Conservation (phyloP, 2,329 filamentous ascomycete genomes). For the Sordariomycetes sp. region DNA sequence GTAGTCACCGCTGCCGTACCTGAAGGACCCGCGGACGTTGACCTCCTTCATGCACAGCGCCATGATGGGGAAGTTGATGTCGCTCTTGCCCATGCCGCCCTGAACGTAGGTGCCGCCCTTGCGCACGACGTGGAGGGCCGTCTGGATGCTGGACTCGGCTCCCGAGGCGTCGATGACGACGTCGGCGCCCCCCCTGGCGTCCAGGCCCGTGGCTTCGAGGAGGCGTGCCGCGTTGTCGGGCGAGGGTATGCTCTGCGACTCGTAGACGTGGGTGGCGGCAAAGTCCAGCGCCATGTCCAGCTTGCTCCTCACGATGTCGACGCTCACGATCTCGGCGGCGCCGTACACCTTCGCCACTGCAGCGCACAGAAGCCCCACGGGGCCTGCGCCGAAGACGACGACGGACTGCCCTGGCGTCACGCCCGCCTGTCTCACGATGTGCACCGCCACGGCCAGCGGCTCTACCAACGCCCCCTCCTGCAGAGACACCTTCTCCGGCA, state of each 20-base stretch:
- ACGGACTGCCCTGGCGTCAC: background rate
- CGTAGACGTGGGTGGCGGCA: background rate
- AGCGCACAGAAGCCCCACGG: background rate
- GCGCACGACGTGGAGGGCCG: background rate
- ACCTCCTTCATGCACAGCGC: background rate
- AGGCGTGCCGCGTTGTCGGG: background rate
- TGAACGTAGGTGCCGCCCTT: background rate
- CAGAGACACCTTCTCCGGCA: background rate
- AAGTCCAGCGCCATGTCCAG: background rate
- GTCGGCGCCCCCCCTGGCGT: background rate
- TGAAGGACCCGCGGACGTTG: background rate
- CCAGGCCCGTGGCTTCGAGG: background rate
- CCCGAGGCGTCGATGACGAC: background rate
- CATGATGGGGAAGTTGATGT: background rate
- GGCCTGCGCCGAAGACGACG: background rate
- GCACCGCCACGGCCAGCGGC: background rate
- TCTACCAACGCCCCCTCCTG: background rate
- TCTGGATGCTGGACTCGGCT: background rate
- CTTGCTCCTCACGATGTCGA: background rate
- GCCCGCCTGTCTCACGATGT: background rate
- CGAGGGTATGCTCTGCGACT: background rate
- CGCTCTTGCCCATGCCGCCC: background rate
- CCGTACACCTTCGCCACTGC: background rate
- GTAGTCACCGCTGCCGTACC: background rate
- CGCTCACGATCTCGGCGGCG: background rate